These are phyloP conservation scores for Rhizophagus prolifer DNA, from an alignment of 192 early-diverging fungal species.

Conservation along the genomic window DNA sequence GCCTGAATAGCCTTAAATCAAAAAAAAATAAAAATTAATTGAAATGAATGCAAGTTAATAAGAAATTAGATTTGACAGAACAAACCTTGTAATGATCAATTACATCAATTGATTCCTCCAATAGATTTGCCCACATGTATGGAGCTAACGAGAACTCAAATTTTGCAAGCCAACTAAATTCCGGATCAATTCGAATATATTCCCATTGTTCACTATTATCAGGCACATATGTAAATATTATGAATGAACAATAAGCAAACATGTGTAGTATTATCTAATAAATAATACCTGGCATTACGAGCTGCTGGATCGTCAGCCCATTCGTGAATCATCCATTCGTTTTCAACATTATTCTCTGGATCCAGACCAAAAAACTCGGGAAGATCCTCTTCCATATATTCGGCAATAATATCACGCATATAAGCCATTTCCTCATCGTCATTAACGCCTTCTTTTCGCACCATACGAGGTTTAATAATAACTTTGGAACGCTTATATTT, in stretches of 20 bases:
- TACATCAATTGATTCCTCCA: constrained; percentile 88
- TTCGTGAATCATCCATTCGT: constrained; percentile 72
- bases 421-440: constrained; percentile 43
- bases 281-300: constrained; percentile 14
- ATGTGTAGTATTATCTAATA: not conserved
- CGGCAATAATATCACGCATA: not conserved
- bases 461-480: constrained; percentile 44
- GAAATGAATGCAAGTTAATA: not conserved
- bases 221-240: not conserved
- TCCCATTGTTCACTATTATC: constrained; percentile 73
- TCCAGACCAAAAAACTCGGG: constrained; percentile 31
- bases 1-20: constrained; percentile 61
- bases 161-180: constrained; percentile 89
- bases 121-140: constrained; percentile 94
- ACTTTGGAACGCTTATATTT: constrained; percentile 83
- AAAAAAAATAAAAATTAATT: constrained; percentile 13
- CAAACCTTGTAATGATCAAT: constrained; percentile 83
- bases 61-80: constrained; percentile 4
- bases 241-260: not conserved
- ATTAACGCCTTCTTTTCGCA: constrained; percentile 74
- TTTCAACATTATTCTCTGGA: constrained; percentile 56
- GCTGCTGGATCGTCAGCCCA: constrained; percentile 82
- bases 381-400: not conserved
- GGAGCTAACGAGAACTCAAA: constrained; percentile 85
- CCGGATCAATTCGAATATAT: constrained; percentile 95